Percentiles rank a stretch among this genome's conserved stretches.
phyloP scores from a whole-genome alignment of 331 rosid genomes.

The Cydonia oblonga region DNA sequence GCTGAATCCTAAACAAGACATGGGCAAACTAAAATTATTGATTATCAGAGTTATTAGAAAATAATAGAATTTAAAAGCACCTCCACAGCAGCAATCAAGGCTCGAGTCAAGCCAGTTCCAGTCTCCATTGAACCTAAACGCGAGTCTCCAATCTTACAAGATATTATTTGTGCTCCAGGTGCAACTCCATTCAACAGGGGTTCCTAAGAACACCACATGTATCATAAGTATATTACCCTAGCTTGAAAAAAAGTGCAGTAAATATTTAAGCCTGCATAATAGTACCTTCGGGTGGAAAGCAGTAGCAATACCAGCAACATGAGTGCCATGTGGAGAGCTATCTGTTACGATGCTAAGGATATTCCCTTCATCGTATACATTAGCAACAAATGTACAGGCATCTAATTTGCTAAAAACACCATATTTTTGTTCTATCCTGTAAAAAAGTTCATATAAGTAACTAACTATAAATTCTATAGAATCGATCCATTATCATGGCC shows the following conservation, averaged over 20 bases:
- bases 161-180: conserved; percentile 87
- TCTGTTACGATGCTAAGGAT: conserved; percentile 76
- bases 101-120: conserved; percentile 88
- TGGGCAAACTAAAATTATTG: not conserved
- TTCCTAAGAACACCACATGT: conserved; percentile 40
- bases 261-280: not conserved
- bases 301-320: conserved; percentile 85
- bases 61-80: conserved; percentile 26
- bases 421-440: conserved; percentile 62
- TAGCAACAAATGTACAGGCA: conserved; percentile 74
- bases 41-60: conserved; percentile 10
- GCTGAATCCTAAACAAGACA: not conserved
- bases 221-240: conserved; percentile 12
- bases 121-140: conserved; percentile 95
- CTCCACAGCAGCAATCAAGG: conserved; percentile 84
- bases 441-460: conserved; percentile 10
- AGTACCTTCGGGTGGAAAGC: conserved; percentile 85
- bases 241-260: not conserved
- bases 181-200: conserved; percentile 91
- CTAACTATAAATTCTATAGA: not conserved
- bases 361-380: conserved; percentile 71
- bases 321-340: conserved; percentile 85
- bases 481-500: not conserved
- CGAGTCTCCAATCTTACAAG: conserved; percentile 92
- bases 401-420: conserved; percentile 84